phyloP scores from a whole-genome alignment of 805 yeast genomes.

The Huiozyma naganishii region DNA sequence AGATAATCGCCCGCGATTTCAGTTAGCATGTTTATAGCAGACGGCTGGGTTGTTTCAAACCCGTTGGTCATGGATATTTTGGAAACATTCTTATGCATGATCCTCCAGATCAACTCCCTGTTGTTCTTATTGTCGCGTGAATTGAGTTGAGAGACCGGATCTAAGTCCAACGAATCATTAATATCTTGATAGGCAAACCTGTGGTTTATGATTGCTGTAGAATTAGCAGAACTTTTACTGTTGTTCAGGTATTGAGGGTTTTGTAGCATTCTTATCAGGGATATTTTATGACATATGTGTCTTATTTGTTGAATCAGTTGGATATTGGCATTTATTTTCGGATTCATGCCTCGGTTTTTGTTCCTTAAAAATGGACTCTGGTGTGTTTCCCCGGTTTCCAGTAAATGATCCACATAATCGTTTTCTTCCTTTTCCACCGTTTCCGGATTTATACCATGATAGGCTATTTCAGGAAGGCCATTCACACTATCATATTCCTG shows the following conservation, averaged over 20 bases:
- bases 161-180: constrained; percentile 59
- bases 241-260: constrained; percentile 16
- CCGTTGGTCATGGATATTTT: constrained; percentile 87
- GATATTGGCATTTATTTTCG: constrained; percentile 54
- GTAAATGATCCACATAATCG: constrained; percentile 31
- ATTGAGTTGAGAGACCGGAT: constrained; percentile 62
- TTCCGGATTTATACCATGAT: constrained; percentile 42
- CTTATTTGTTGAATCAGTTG: constrained; percentile 78
- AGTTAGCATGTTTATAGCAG: constrained; percentile 68
- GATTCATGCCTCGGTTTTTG: constrained; percentile 46
- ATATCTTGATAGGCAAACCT: constrained; percentile 34
- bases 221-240: constrained; percentile 8
- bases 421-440: constrained; percentile 37
- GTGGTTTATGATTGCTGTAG: constrained; percentile 14
- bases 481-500: constrained; percentile 80
- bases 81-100: constrained; percentile 58
- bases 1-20: constrained; percentile 77
- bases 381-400: constrained; percentile 31
- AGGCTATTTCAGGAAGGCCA: constrained; percentile 59
- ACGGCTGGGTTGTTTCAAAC: constrained; percentile 70
- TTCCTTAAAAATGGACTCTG: constrained; percentile 30
- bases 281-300: constrained; percentile 77
- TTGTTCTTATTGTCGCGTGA: constrained; percentile 51
- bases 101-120: constrained; percentile 50
- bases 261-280: constrained; percentile 83